Evolutionary conservation across 202 grass and related monocot genomes (phyloP), one percentile per base, ranked within the genome.

Genomic region (Panicum hallii): DNA sequence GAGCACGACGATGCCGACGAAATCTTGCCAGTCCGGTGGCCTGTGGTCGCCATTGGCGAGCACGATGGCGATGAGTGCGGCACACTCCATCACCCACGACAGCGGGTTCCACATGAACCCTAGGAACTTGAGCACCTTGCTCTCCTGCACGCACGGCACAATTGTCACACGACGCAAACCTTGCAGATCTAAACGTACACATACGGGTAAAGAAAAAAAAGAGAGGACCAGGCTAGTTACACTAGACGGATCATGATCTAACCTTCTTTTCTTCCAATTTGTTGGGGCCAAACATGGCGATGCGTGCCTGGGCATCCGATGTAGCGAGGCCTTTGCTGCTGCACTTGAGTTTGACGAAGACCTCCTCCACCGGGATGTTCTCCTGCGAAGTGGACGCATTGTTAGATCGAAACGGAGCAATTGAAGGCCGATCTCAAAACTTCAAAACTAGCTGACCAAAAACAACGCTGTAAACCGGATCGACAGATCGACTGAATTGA

Each of bases 11-110:
- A 93, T 93, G 40, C 91, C 91, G 11, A 93, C 64, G 22, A 93
- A 93, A 34, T 93, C 91, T 32, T 93, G 91, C 91, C 91, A 93
- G 73, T 93, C 91, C 16, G 91, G 91, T 16, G 91, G 88, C 88
- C 71, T 75, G 42, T 79, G 52, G 5, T 17, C 73, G 5, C 88
- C 91, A 5, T 93, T 93, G 47, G 91, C 91, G 3, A 90, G 44
- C 44, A 17, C 88, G 45, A 93, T 93, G 56, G 91, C 85, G 15
- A 88, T 88, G 34, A 86, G 8, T 1, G 91, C 91, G 4, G 91
- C 91, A 0, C 13, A 2, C 72, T 93, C 91, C 91, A 93, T 93
- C 9, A 93, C 91, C 88, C 85, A 93, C 23, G 91, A 93, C 11
- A 90, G 62, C 0, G 91, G 91, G 30, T 93, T 93, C 78, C 82